Percentiles rank a stretch among this genome's conserved stretches.
phyloP scores from a whole-genome alignment of 2,329 filamentous ascomycete species.

The Hirsutella rhossiliensis region DNA sequence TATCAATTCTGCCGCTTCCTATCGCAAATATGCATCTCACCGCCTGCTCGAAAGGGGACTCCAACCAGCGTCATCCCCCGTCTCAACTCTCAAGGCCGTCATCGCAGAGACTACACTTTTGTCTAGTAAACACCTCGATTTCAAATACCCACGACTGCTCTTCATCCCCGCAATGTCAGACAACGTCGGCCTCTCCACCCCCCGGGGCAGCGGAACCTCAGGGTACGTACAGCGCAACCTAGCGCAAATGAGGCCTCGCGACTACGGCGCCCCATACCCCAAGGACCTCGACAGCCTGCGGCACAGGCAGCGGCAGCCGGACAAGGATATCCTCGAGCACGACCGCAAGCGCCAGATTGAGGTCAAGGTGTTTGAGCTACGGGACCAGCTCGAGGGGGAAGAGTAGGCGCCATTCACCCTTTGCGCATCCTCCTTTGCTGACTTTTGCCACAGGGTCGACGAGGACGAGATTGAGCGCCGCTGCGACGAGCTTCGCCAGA shows the following conservation, averaged over 20 bases:
- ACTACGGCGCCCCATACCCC: conserved; percentile 66
- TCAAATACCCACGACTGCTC: neutral
- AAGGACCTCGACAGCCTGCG: conserved; percentile 56
- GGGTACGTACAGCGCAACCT: conserved; percentile 96
- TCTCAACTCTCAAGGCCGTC: neutral
- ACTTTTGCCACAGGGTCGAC: conserved; percentile 42
- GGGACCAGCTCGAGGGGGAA: conserved; percentile 86
- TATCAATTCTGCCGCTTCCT: conserved; percentile 13
- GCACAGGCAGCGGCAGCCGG: conserved; percentile 72
- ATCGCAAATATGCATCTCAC: conserved; percentile 7
- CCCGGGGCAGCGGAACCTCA: conserved; percentile 88
- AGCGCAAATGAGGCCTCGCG: conserved; percentile 75
- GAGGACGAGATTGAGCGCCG: conserved; percentile 81
- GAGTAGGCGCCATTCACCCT: conserved; percentile 35
- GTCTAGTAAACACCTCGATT: no score
- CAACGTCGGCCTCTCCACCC: conserved; percentile 92
- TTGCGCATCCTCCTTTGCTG: neutral
- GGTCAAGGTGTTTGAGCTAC: conserved; percentile 81
- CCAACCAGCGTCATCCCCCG: neutral
- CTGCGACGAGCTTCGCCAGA: conserved; percentile 29
- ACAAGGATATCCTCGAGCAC: conserved; percentile 88
- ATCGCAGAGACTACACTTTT: no score
- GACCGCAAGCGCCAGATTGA: conserved; percentile 86
- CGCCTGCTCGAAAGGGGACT: conserved; percentile 7
- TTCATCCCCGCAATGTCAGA: conserved; percentile 61